Conservation (phyloP, 495 filamentous ascomycete genomes). For the Cairneyella variabilis region DNA sequence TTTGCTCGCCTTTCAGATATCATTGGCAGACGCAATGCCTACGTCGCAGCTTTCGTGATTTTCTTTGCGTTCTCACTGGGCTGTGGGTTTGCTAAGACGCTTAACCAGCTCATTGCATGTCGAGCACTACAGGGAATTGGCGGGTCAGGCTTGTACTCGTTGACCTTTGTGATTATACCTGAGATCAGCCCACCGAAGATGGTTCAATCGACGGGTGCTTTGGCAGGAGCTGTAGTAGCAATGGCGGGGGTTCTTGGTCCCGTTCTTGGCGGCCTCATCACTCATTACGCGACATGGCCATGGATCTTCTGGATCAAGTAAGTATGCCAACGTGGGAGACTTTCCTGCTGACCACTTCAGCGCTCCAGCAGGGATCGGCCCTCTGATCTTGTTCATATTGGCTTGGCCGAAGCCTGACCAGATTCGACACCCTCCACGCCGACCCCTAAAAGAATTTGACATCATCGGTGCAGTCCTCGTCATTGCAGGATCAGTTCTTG, state of each 20-base stretch:
- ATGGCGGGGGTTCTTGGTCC: slow-evolving; percentile 39
- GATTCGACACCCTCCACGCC: slow-evolving; percentile 9
- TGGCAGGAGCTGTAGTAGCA: slow-evolving; percentile 32
- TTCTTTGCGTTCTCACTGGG: slow-evolving; percentile 53
- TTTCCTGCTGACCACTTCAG: slow-evolving; percentile 10
- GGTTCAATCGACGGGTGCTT: slow-evolving; percentile 32
- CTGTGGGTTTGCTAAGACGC: slow-evolving; percentile 42
- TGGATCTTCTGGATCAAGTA: slow-evolving; percentile 50
- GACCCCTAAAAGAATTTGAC: slow-evolving; percentile 46
- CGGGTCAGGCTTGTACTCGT: slow-evolving; percentile 41
- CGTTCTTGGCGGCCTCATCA: slow-evolving; percentile 42
- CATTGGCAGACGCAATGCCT: slow-evolving; percentile 44
- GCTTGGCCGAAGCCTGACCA: slow-evolving; percentile 17
- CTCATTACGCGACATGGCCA: slow-evolving; percentile 41
- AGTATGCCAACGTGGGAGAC: slow-evolving; percentile 25
- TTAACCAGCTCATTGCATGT: slow-evolving; percentile 41
- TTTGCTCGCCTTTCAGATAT: slow-evolving; percentile 50
- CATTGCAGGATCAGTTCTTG: slow-evolving; percentile 49
- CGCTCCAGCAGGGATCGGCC: slow-evolving; percentile 13
- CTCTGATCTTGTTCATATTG: slow-evolving; percentile 17
- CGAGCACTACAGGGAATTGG: slow-evolving; percentile 42
- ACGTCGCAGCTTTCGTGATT: slow-evolving; percentile 41
- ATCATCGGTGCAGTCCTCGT: slow-evolving; percentile 53
- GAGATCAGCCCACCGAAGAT: slow-evolving; percentile 42
- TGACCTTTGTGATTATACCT: slow-evolving; percentile 49